A percentile compares a stretch with the other conserved stretches of the same genome.
Evolutionary conservation across 2,329 filamentous ascomycete genomes (phyloP).

Genomic region (Calonectria naviculata): DNA sequence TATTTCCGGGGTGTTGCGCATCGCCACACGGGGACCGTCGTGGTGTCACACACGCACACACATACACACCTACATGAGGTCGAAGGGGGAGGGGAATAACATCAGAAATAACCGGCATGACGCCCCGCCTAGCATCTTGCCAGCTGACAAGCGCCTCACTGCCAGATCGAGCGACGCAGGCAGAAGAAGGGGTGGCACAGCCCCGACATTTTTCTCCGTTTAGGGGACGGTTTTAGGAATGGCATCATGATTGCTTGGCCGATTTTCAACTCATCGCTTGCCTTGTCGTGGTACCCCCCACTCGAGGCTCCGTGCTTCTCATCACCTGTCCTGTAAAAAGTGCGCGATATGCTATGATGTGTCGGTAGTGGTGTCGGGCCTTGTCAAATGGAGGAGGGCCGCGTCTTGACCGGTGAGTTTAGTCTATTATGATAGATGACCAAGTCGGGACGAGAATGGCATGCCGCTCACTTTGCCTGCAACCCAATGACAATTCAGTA

Average conservation of each 20-base stretch:
- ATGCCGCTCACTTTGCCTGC: neutral
- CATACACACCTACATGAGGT: neutral
- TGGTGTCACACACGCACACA: neutral
- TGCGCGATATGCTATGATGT: slow-evolving; percentile 1
- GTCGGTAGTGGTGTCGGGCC: neutral
- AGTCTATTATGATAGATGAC: slow-evolving; percentile 47
- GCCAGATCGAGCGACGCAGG: slow-evolving; percentile 7
- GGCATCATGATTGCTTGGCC: slow-evolving; percentile 19
- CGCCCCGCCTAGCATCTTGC: neutral
- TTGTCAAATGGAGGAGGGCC: slow-evolving; percentile 3
- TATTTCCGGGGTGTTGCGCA: neutral
- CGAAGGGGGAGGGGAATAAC: neutral
- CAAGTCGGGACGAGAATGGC: slow-evolving; percentile 5
- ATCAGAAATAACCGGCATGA: neutral
- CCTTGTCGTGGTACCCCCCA: neutral
- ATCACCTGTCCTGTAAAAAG: slow-evolving; percentile 1
- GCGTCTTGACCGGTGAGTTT: slow-evolving; percentile 35
- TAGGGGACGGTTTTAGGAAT: neutral
- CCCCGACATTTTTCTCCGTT: neutral
- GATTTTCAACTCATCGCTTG: neutral
- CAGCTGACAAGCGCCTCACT: slow-evolving; percentile 7
- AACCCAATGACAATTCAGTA: slow-evolving; percentile 3
- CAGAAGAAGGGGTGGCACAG: neutral
- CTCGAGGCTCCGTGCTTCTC: neutral
- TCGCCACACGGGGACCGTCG: neutral